phyloP scores from a whole-genome alignment of 2,329 filamentous ascomycete species.

The Ophiognomonia clavigignenti-juglandacearum region DNA sequence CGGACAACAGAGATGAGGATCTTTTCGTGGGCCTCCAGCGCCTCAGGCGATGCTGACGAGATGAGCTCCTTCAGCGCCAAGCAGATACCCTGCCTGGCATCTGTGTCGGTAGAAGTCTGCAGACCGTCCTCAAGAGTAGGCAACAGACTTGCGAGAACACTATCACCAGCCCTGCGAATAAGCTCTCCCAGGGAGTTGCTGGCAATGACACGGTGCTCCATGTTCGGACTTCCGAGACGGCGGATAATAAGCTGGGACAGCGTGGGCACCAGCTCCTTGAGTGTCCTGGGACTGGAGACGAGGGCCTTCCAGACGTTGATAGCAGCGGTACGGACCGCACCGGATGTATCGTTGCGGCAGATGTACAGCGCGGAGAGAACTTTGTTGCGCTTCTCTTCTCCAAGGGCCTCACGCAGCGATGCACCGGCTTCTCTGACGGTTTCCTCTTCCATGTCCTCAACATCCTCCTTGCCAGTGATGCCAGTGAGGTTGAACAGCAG shows the following conservation, averaged over 20 bases:
- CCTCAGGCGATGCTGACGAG: slow-evolving; percentile 78
- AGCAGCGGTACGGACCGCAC: slow-evolving; percentile 82
- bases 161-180: slow-evolving; percentile 93
- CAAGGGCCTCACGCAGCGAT: slow-evolving; percentile 89
- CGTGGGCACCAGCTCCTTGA: slow-evolving; percentile 93
- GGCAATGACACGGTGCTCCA: slow-evolving; percentile 98
- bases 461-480: slow-evolving; percentile 73
- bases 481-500: slow-evolving; percentile 96
- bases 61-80: slow-evolving; percentile 94
- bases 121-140: slow-evolving; percentile 91
- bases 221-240: slow-evolving; percentile 88
- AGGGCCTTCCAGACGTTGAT: slow-evolving; percentile 95
- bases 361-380: slow-evolving; percentile 97
- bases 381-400: slow-evolving; percentile 94
- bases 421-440: slow-evolving; percentile 79
- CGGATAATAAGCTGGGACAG: slow-evolving; percentile 93
- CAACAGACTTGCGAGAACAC: slow-evolving; percentile 79
- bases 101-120: slow-evolving; percentile 80
- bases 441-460: slow-evolving; percentile 74
- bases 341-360: slow-evolving; percentile 93
- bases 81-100: slow-evolving; percentile 95
- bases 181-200: slow-evolving; percentile 95
- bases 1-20: slow-evolving; percentile 91
- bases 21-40: slow-evolving; percentile 91
- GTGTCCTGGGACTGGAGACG: slow-evolving; percentile 83